A percentile compares a stretch with the other conserved stretches of the same genome.
Conservation (phyloP, 2,329 filamentous ascomycete genomes). For the Clarireedia sp. region DNA sequence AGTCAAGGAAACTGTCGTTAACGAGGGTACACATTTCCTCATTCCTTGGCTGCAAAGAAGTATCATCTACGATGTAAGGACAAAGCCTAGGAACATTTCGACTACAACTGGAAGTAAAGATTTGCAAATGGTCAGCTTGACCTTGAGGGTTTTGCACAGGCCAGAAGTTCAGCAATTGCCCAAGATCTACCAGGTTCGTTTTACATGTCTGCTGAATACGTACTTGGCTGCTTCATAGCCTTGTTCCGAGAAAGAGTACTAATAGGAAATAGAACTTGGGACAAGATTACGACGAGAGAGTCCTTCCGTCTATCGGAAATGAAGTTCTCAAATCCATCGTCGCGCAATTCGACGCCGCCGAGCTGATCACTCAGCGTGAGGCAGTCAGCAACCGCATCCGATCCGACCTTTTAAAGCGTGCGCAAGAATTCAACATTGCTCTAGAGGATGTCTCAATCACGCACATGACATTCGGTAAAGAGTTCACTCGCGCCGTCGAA, state of each 20-base stretch:
- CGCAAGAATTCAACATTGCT: constrained; percentile 95
- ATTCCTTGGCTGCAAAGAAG: constrained; percentile 92
- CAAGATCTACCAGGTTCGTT: constrained; percentile 91
- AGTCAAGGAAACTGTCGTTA: constrained; percentile 87
- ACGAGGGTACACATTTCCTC: constrained; percentile 95
- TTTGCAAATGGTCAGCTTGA: constrained; percentile 99
- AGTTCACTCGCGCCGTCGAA: constrained; percentile 97
- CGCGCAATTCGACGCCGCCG: constrained; percentile 95
- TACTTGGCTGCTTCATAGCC: neutral
- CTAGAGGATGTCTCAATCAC: constrained; percentile 99
- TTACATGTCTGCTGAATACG: neutral
- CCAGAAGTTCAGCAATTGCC: constrained; percentile 88
- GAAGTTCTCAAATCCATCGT: constrained; percentile 99
- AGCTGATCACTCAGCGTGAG: constrained; percentile 98
- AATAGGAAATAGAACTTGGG: constrained; percentile 67
- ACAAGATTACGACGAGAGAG: constrained; percentile 96
- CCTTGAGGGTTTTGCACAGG: constrained; percentile 86
- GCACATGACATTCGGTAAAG: constrained; percentile 99
- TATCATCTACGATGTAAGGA: constrained; percentile 94
- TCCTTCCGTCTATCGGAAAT: constrained; percentile 97
- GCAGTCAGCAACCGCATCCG: constrained; percentile 93
- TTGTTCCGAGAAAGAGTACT: too few relatives aligned
- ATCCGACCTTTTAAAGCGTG: constrained; percentile 82
- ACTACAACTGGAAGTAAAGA: constrained; percentile 98
- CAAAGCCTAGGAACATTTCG: constrained; percentile 93